A percentile compares a stretch with the other conserved stretches of the same genome.
These are phyloP conservation scores for Schizochytrium sp. DNA, from an alignment of 108 stramenopile genomes.

Conservation along the genomic window DNA sequence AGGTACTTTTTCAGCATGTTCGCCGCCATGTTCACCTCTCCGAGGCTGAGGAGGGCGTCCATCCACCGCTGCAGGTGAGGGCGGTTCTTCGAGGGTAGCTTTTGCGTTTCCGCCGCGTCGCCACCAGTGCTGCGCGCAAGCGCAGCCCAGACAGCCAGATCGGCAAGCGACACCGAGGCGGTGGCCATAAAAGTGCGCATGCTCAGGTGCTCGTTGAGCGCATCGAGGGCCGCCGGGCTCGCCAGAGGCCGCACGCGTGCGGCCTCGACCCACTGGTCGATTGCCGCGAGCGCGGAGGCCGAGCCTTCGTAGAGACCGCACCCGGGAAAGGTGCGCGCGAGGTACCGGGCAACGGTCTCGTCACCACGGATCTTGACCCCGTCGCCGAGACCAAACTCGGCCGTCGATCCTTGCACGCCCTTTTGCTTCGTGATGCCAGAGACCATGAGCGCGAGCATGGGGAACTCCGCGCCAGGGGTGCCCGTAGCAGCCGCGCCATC, in stretches of 20 bases:
- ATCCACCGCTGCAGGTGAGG: not conserved
- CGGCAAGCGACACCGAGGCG: not conserved
- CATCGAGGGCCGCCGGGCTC: not conserved
- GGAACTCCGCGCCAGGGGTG: not conserved
- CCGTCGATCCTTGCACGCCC: not conserved
- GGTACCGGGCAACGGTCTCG: conserved; percentile 1
- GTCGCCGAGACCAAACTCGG: not conserved
- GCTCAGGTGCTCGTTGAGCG: not conserved
- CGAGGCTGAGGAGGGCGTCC: not conserved
- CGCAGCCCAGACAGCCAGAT: conserved; percentile 1
- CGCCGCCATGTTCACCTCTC: not conserved
- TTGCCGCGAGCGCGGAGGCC: not conserved
- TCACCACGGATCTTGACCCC: not conserved
- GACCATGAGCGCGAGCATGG: conserved; percentile 22
- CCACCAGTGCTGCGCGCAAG: not conserved
- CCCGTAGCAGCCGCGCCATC: not conserved
- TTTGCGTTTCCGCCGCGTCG: not conserved
- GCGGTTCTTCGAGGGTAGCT: conserved; percentile 30
- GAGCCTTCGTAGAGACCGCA: not conserved
- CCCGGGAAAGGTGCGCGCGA: not conserved
- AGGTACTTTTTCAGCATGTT: conserved; percentile 48
- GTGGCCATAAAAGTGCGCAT: not conserved
- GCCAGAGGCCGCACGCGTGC: not conserved
- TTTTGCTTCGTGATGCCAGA: not conserved
- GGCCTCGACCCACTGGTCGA: not conserved